A percentile compares a stretch with the other conserved stretches of the same genome.
Evolutionary conservation across 2,329 filamentous ascomycete genomes (phyloP).

Genomic region (Botrytis hyacinthi): DNA sequence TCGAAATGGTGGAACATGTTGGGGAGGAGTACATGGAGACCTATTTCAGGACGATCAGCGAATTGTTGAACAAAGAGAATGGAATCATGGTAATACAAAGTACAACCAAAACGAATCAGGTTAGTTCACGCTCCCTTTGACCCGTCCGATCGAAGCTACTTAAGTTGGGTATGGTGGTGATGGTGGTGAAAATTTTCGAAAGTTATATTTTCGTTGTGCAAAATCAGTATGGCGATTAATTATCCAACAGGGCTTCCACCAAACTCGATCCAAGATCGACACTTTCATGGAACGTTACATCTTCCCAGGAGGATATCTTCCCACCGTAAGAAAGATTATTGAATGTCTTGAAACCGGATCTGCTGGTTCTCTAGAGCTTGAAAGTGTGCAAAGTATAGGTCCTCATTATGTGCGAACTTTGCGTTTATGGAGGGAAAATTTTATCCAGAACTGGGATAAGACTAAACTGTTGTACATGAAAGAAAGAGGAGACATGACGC

Average conservation of each 20-base stretch:
- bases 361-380: constrained; percentile 57
- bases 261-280: constrained; percentile 16
- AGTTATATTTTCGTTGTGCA: background rate
- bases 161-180: background rate
- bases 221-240: background rate
- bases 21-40: constrained; percentile 61
- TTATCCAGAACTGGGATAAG: constrained; percentile 57
- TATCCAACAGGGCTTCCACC: constrained; percentile 17
- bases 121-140: background rate
- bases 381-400: constrained; percentile 66
- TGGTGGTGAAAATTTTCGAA: background rate
- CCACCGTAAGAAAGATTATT: constrained; percentile 53
- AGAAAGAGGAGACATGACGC: constrained; percentile 50
- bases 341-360: constrained; percentile 58
- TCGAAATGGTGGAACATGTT: constrained; percentile 73
- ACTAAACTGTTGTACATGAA: constrained; percentile 54
- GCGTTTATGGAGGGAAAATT: constrained; percentile 64
- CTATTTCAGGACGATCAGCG: constrained; percentile 61
- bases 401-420: constrained; percentile 68
- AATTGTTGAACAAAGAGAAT: constrained; percentile 59
- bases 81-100: constrained; percentile 69
- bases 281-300: constrained; percentile 70
- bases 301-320: constrained; percentile 69
- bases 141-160: background rate
- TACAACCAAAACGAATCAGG: constrained; percentile 57